These are phyloP conservation scores for Cymbopogon flexuosus DNA, from an alignment of 202 grass and related monocot genomes.

Conservation along the genomic window DNA sequence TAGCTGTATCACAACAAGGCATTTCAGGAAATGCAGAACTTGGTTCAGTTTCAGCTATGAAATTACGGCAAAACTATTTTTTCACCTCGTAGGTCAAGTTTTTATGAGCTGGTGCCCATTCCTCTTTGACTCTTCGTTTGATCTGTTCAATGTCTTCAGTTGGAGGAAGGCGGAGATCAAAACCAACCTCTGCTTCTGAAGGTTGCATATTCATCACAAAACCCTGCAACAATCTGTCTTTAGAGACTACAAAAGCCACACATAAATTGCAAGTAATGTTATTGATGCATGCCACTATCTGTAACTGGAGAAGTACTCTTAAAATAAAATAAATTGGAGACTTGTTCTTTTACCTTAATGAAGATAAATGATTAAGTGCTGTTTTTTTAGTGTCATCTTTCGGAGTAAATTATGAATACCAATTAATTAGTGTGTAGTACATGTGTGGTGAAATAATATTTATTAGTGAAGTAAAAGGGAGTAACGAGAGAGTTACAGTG, in stretches of 20 bases:
- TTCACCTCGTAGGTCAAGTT: slow-evolving; percentile 78
- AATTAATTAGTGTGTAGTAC: background rate
- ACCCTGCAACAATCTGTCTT: slow-evolving; percentile 50
- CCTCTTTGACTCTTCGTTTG: slow-evolving; percentile 61
- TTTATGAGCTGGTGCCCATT: slow-evolving; percentile 83
- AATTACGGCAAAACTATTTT: background rate
- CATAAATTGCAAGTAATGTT: background rate
- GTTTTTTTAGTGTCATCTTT: background rate
- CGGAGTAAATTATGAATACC: background rate
- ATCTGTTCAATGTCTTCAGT: slow-evolving; percentile 63
- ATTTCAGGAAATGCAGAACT: slow-evolving; percentile 12
- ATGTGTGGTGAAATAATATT: background rate
- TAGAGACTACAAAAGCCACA: slow-evolving; percentile 5
- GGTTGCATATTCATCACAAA: slow-evolving; percentile 99
- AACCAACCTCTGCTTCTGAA: slow-evolving; percentile 92
- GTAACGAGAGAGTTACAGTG: background rate
- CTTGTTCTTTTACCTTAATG: background rate
- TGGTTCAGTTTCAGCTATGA: background rate
- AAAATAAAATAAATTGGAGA: background rate
- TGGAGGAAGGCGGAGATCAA: slow-evolving; percentile 81
- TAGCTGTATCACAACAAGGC: slow-evolving; percentile 36
- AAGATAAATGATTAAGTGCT: background rate
- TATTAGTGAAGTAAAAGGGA: background rate
- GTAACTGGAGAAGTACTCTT: background rate
- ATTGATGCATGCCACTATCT: background rate